A percentile compares a stretch with the other conserved stretches of the same genome.
phyloP scores from a whole-genome alignment of 441 rosid genomes.

The Croton setiger region DNA sequence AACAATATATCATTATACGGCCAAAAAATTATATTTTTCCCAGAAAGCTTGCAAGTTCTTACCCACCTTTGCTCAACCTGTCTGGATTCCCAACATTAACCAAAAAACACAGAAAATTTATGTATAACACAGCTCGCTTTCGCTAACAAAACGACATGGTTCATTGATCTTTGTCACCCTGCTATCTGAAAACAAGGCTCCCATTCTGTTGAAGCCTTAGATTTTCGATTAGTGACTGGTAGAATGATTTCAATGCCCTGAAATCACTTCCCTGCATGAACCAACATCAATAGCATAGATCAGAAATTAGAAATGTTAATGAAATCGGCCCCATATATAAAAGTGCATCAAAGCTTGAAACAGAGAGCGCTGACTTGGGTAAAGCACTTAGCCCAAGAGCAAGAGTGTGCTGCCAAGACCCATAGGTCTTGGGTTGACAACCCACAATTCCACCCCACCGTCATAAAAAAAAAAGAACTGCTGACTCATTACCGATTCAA shows the following conservation, averaged over 20 bases:
- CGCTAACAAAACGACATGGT: not conserved
- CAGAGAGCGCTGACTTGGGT: not conserved
- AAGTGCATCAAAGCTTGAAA: not conserved
- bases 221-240: constrained; percentile 70
- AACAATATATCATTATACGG: not conserved
- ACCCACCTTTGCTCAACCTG: constrained; percentile 22
- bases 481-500: not conserved
- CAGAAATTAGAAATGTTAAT: constrained; percentile 4
- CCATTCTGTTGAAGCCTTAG: constrained; percentile 72
- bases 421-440: no score
- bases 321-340: not conserved
- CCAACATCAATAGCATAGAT: constrained; percentile 3
- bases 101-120: not conserved
- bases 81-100: constrained; percentile 6
- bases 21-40: not conserved
- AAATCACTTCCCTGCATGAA: constrained; percentile 66
- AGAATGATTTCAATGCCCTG: constrained; percentile 57
- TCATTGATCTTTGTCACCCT: constrained; percentile 1
- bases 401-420: no score
- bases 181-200: constrained; percentile 79
- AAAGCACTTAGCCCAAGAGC: no score
- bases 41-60: not conserved
- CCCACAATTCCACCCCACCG: no score
- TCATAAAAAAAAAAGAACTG: no score
- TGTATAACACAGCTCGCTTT: not conserved